Evolutionary conservation across 805 yeast genomes (phyloP), one percentile per base, ranked within the genome.

Genomic region (Saturnispora sanitii): DNA sequence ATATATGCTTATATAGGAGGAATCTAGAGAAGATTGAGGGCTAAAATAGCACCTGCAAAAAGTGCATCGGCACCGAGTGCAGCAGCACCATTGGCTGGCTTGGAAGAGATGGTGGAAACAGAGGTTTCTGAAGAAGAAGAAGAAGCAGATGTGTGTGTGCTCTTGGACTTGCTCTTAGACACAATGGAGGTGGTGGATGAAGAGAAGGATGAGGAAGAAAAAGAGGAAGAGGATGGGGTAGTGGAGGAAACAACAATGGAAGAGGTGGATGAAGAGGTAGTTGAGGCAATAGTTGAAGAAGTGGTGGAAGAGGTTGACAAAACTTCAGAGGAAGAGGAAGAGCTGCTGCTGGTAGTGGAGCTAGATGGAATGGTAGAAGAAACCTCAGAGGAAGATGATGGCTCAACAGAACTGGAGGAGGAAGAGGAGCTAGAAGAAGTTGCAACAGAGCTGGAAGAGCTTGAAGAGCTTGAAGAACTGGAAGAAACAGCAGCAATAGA

Each of bases 341-440:
- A 43, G 17, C 18, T 26, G 27, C 55, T 37, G 21, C 47, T 25
- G 7, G 56, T 32, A 2, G 53, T 19, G 28, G 50, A 9, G 19
- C 42, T 22, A 16, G 47, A 22, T 4, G 38, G 26, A 16, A 41
- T 13, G 19, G 43, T 22, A 16, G 47, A 22, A 12, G 38, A 35
- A 16, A 41, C 38, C n/a, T 58, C 34, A 7, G 60, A 15, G 15
- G 60, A 37, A 13, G 58, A 39, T 7, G 61, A 27, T n/a, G 63
- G 35, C 5, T 66, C 40, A 6, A 64, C 38, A 18, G 65, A 39
- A 7, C 63, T 41, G 17, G 65, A 37, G 7, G 67, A 44, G 12
- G 68, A 40, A 9, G 68, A 42, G 7, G 66, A 40, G n/a, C 60
- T 40, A 9, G 58, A 33, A 12, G 66, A 46, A 11, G 69, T 47